phyloP scores from a whole-genome alignment of 2,329 filamentous ascomycete genomes.

The Fusarium sp. region DNA sequence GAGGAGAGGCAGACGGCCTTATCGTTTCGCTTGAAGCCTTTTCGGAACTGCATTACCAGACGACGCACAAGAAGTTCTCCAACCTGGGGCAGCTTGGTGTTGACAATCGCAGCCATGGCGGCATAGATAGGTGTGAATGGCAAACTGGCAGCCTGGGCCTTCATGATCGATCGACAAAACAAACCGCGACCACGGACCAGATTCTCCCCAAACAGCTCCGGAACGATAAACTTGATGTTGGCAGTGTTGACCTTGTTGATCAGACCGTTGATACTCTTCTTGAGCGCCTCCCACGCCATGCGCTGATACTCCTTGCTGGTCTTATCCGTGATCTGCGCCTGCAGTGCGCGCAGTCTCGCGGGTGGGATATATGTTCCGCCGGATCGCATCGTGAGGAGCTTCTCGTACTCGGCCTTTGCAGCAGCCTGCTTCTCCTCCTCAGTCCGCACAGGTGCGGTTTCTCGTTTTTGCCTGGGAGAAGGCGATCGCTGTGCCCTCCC shows the following conservation, averaged over 20 bases:
- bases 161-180: conserved; percentile 98
- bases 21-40: conserved; percentile 96
- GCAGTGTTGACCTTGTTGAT: conserved; percentile 99
- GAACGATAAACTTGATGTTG: conserved; percentile 98
- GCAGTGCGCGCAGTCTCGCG: conserved; percentile 87
- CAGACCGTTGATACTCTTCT: conserved; percentile 98
- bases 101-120: conserved; percentile 95
- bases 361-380: conserved; percentile 98
- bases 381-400: conserved; percentile 90
- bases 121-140: conserved; percentile 98
- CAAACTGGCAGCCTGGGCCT: conserved; percentile 94
- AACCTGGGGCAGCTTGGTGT: conserved; percentile 95
- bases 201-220: conserved; percentile 96
- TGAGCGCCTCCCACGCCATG: conserved; percentile 98
- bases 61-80: conserved; percentile 90
- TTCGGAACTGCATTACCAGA: conserved; percentile 91
- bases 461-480: conserved; percentile 52
- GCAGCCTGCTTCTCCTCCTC: conserved; percentile 89
- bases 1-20: conserved; percentile 94
- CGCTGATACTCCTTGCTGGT: conserved; percentile 96
- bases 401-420: conserved; percentile 93
- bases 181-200: conserved; percentile 89
- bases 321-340: conserved; percentile 98
- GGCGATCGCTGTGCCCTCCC: conserved; percentile 48
- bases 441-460: conserved; percentile 61